Evolutionary conservation across 2,329 filamentous ascomycete species (phyloP), one percentile per base, ranked within the genome.

Genomic region (Cladosporium velox): DNA sequence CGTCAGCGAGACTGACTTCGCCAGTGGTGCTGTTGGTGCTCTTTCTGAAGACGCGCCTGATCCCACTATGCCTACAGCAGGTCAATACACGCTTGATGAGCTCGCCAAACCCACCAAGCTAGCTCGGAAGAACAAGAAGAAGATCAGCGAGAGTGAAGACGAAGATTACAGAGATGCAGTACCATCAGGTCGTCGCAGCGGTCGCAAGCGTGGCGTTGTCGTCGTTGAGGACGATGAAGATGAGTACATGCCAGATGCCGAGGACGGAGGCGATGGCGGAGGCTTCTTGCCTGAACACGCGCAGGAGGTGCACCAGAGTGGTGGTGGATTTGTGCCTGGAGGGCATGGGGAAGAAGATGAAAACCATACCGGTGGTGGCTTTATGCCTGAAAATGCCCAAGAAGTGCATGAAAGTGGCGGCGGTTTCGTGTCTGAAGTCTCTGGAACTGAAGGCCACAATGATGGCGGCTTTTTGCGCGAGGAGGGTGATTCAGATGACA

Each of bases 211-310:
- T 7, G 51, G 61, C 38, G 44, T 62, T 12, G 34, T 68, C 47
- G 52, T 55, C 21, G 41, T 47, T 47, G 67, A 69, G 3, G 68
- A 69, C 41, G 74, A 74, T 24, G 74, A 80, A 79, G 67, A 71
- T 51, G 73, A 65, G n/a, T 44, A 65, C 11, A 44, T 34, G 57
- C 64, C 64, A 2, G 67, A 69, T 4, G 67, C 70, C 28, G 60
- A 44, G 26, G 21, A 60, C 2, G 57, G 51, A n/a, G 57, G n/a
- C 1, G 64, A 55, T 11, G 75, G 72, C n/a, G 72, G 74, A 21
- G 74, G 73, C 3, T 78, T 78, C 60, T 34, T 78, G 24, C 70
- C 68, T 1, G 74, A 76, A 24, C 68, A 72, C 49, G 70, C 69
- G 44, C 54, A 65, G 15, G 34, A 65, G 11, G n/a, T 35, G 11